Conservation (phyloP, 768 basidiomycete species). For the Crepidotus variabilis region DNA sequence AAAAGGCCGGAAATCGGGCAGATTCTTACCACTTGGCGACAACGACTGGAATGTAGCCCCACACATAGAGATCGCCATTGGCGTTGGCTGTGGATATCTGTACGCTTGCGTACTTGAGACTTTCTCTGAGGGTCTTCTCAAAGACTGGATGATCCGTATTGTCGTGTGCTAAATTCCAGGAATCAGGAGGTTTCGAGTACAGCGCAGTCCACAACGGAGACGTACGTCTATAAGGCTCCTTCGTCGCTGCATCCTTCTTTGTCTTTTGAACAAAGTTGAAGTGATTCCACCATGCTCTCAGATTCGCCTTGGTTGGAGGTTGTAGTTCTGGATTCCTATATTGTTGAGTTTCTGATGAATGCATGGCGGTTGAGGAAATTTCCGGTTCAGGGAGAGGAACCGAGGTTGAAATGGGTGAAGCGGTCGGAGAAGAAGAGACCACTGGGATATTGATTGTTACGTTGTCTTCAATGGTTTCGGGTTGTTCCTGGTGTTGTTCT, state of each 20-base stretch:
- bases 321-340: background rate
- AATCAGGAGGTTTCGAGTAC: slow-evolving; percentile 1
- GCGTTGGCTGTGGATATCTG: slow-evolving; percentile 90
- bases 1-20: slow-evolving; percentile 8
- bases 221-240: slow-evolving; percentile 35
- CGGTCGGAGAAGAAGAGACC: slow-evolving; percentile 1
- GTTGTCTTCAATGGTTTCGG: background rate
- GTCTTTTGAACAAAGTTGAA: slow-evolving; percentile 63
- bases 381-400: background rate
- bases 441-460: background rate
- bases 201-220: slow-evolving; percentile 3
- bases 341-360: slow-evolving; percentile 1
- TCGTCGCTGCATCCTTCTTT: slow-evolving; percentile 47
- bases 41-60: slow-evolving; percentile 95
- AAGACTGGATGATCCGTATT: slow-evolving; percentile 61
- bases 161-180: slow-evolving; percentile 29
- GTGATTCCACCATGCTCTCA: slow-evolving; percentile 82
- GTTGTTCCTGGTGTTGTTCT: background rate
- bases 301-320: slow-evolving; percentile 49
- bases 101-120: slow-evolving; percentile 82
- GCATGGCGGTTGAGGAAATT: background rate
- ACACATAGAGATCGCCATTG: slow-evolving; percentile 80
- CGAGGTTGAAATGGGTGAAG: background rate
- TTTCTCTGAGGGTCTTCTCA: slow-evolving; percentile 79
- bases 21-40: slow-evolving; percentile 87